Evolutionary conservation across 2,329 filamentous ascomycete genomes (phyloP).

Genomic region (Fusarium globosum): DNA sequence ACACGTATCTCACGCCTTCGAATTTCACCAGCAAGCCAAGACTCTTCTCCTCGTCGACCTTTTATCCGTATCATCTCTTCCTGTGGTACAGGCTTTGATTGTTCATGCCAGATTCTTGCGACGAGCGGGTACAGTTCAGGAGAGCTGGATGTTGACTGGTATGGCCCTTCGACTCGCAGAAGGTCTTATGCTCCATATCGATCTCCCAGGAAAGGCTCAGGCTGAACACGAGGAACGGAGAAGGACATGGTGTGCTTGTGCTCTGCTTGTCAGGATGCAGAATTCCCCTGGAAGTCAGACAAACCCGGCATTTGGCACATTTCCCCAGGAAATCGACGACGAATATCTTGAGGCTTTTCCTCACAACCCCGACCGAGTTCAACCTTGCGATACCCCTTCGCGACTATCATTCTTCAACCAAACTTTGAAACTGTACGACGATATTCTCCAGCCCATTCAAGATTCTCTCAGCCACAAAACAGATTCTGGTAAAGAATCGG

Average conservation of each 20-base stretch:
- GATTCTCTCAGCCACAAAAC: constrained; percentile 8
- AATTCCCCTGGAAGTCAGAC: constrained; percentile 23
- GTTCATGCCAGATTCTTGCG: constrained; percentile 42
- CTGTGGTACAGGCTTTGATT: constrained; percentile 42
- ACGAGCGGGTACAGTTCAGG: constrained; percentile 28
- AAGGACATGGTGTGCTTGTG: constrained; percentile 44
- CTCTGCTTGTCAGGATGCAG: constrained; percentile 38
- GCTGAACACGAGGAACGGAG: constrained; percentile 39
- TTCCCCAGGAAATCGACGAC: constrained; percentile 42
- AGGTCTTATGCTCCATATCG: constrained; percentile 39
- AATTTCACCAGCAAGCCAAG: constrained; percentile 42
- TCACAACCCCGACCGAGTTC: constrained; percentile 9
- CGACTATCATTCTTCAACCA: constrained; percentile 41
- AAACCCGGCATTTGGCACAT: constrained; percentile 19
- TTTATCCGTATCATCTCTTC: constrained; percentile 33
- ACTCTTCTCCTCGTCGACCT: constrained; percentile 39
- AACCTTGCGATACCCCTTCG: constrained; percentile 36
- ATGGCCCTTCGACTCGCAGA: constrained; percentile 43
- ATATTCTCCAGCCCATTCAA: constrained; percentile 37
- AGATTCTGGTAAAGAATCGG: background rate
- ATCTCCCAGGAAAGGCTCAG: constrained; percentile 36
- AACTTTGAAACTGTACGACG: constrained; percentile 34
- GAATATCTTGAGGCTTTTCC: constrained; percentile 34
- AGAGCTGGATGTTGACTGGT: constrained; percentile 42
- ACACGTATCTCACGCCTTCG: constrained; percentile 25